phyloP scores from a whole-genome alignment of 2,329 filamentous ascomycete species.

The Neonectria neomacrospora region DNA sequence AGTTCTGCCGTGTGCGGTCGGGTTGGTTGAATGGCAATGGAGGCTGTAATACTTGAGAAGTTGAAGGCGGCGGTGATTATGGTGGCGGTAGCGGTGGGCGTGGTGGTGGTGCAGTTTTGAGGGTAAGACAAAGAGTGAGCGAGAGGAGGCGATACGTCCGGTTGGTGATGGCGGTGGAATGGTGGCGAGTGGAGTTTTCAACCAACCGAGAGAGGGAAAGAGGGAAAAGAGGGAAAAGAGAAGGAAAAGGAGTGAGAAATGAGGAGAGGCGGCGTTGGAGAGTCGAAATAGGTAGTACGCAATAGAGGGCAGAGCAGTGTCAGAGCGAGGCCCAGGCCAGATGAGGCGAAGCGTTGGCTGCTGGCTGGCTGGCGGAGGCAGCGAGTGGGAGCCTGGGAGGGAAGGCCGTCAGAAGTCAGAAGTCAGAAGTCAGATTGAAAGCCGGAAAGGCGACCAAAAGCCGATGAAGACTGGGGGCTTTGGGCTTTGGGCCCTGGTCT shows the following conservation, averaged over 20 bases:
- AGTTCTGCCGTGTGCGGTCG: constrained; percentile 11
- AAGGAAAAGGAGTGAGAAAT: background rate
- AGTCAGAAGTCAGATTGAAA: constrained; percentile 9
- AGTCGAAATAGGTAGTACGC: constrained; percentile 2
- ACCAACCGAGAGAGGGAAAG: constrained; percentile 6
- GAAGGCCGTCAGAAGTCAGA: constrained; percentile 11
- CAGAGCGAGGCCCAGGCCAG: constrained; percentile 16
- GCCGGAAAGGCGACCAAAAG: constrained; percentile 28
- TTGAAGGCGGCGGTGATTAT: constrained; percentile 12
- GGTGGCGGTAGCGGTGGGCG: constrained; percentile 6
- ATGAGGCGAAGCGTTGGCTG: constrained; percentile 26
- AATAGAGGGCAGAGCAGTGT: constrained; percentile 1
- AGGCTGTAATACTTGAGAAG: background rate
- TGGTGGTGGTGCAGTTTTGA: background rate
- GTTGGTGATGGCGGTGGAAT: constrained; percentile 15
- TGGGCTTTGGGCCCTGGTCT: constrained; percentile 1
- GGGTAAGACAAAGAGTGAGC: constrained; percentile 5
- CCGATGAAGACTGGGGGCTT: constrained; percentile 29
- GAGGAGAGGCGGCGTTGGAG: constrained; percentile 12
- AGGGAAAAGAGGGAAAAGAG: constrained; percentile 6
- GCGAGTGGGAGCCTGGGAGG: constrained; percentile 15
- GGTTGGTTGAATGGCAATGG: constrained; percentile 15
- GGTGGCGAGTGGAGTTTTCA: constrained; percentile 16
- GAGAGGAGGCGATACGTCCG: constrained; percentile 16
- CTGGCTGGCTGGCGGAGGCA: background rate